Evolutionary conservation across 345 rosid species (phyloP).

Genomic region (Melaleuca quinquenervia): DNA sequence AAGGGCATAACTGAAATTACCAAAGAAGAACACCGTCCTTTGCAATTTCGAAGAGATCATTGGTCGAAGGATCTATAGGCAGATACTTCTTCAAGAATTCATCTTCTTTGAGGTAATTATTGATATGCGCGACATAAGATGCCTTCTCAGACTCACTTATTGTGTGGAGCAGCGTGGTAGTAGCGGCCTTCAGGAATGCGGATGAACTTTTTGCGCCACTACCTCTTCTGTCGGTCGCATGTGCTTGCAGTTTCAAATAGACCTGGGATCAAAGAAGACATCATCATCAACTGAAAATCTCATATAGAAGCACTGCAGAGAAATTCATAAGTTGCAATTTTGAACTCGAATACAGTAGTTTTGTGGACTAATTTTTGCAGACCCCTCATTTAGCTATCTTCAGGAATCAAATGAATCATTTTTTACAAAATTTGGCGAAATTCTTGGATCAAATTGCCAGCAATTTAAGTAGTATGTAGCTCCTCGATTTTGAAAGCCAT

Average conservation of each 20-base stretch:
- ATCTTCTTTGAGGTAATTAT: constrained; percentile 78
- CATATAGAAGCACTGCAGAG: not conserved
- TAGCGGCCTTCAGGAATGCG: constrained; percentile 91
- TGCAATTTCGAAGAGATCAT: constrained; percentile 86
- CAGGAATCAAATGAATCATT: not conserved
- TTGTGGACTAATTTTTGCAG: not conserved
- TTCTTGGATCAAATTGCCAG: not conserved
- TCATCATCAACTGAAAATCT: not conserved
- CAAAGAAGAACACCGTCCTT: constrained; percentile 96
- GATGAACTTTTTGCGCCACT: constrained; percentile 74
- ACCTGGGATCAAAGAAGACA: constrained; percentile 29
- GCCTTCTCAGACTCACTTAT: constrained; percentile 93
- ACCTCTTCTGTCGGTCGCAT: constrained; percentile 72
- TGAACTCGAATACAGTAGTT: not conserved
- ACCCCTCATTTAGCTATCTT: not conserved
- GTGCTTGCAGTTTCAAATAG: constrained; percentile 75
- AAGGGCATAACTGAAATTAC: constrained; percentile 17
- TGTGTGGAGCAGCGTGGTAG: constrained; percentile 87
- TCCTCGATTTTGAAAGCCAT: not conserved
- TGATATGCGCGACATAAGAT: constrained; percentile 86
- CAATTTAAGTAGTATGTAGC: not conserved
- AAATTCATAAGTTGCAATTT: not conserved
- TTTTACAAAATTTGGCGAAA: not conserved
- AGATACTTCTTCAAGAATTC: constrained; percentile 60
- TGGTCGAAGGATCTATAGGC: constrained; percentile 74